Evolutionary conservation across 192 early-diverging fungal genomes (phyloP).

Genomic region (Spizellomyces sp.): DNA sequence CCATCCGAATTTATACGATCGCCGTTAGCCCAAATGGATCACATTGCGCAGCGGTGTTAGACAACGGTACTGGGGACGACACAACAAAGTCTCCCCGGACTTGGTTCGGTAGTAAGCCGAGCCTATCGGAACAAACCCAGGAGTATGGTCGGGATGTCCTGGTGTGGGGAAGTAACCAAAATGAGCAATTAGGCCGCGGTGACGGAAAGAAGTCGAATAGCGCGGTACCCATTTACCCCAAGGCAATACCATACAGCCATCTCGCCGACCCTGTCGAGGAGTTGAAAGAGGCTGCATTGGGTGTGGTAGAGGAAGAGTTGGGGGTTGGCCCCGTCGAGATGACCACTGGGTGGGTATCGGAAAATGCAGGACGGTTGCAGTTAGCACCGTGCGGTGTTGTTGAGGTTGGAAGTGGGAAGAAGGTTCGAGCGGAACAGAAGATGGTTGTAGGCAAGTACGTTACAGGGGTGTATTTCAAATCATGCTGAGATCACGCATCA

Average conservation of each 20-base stretch:
- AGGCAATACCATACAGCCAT: slow-evolving; percentile 12
- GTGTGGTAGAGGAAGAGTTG: not conserved
- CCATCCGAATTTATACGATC: slow-evolving; percentile 33
- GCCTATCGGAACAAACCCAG: not conserved
- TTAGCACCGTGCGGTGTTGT: slow-evolving; percentile 16
- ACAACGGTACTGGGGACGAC: not conserved
- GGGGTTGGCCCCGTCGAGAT: not conserved
- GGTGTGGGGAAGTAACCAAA: slow-evolving; percentile 44
- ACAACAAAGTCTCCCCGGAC: not conserved
- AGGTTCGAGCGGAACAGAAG: slow-evolving; percentile 26
- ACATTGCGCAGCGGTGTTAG: slow-evolving; percentile 40
- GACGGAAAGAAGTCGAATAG: slow-evolving; percentile 38
- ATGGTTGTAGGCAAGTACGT: slow-evolving; percentile 18
- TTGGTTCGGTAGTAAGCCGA: not conserved
- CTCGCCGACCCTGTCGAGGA: not conserved
- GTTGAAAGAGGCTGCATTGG: not conserved
- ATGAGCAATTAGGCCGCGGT: slow-evolving; percentile 31
- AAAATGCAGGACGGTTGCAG: slow-evolving; percentile 15
- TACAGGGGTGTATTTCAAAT: slow-evolving; percentile 30
- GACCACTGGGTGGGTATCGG: not conserved
- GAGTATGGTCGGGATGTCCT: slow-evolving; percentile 41
- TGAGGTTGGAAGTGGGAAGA: not conserved
- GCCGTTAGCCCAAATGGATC: slow-evolving; percentile 14
- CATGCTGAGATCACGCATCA: not conserved
- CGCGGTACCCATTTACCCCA: slow-evolving; percentile 21